phyloP scores from a whole-genome alignment of 2,329 filamentous ascomycete species.

The Fusarium transvaalense region DNA sequence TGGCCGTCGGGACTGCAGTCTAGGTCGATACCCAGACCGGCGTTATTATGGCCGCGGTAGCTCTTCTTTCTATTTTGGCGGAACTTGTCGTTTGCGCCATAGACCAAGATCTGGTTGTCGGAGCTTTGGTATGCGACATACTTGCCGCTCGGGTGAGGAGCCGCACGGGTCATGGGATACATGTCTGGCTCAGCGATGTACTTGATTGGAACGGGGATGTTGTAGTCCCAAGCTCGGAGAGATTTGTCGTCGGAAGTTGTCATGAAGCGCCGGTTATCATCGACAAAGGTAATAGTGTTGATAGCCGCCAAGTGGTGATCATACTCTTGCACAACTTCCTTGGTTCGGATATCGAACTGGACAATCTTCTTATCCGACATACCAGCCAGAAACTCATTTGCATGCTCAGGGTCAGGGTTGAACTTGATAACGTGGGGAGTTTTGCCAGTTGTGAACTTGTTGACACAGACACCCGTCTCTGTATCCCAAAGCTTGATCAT shows the following conservation, averaged over 20 bases:
- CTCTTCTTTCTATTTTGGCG: slow-evolving; percentile 97
- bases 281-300: slow-evolving; percentile 97
- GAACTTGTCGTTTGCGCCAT: slow-evolving; percentile 94
- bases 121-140: slow-evolving; percentile 93
- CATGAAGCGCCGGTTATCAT: slow-evolving; percentile 95
- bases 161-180: slow-evolving; percentile 92
- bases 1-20: slow-evolving; percentile 91
- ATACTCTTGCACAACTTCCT: slow-evolving; percentile 93
- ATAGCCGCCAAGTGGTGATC: slow-evolving; percentile 98
- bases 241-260: slow-evolving; percentile 98
- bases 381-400: slow-evolving; percentile 92
- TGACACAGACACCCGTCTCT: slow-evolving; percentile 89
- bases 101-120: slow-evolving; percentile 97
- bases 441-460: slow-evolving; percentile 91
- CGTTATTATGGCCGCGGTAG: slow-evolving; percentile 95
- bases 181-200: slow-evolving; percentile 98
- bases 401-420: slow-evolving; percentile 81
- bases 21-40: slow-evolving; percentile 91
- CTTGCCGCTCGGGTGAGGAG: slow-evolving; percentile 88
- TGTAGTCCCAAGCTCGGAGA: slow-evolving; percentile 96
- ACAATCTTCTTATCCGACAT: slow-evolving; percentile 99
- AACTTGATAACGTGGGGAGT: slow-evolving; percentile 96
- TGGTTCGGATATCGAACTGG: slow-evolving; percentile 90
- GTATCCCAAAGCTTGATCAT: slow-evolving; percentile 99
- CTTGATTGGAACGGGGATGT: slow-evolving; percentile 98